Conservation (phyloP, 345 rosid genomes). For the Rhodomyrtus tomentosa region DNA sequence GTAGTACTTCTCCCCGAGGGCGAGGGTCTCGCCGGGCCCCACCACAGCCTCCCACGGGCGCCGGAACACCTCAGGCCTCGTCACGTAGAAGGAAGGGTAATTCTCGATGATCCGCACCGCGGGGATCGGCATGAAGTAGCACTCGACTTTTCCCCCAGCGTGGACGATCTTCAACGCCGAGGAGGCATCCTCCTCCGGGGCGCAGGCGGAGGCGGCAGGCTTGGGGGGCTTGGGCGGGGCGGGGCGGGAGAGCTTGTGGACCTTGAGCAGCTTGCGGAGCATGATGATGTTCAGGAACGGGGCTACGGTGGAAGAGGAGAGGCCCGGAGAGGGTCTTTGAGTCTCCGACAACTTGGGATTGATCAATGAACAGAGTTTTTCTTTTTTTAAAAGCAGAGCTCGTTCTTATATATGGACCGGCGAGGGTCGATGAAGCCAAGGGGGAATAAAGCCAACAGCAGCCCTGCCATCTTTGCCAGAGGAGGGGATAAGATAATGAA, state of each 20-base stretch:
- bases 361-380: background rate
- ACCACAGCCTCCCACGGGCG: constrained; percentile 35
- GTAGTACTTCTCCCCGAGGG: constrained; percentile 21
- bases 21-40: constrained; percentile 24
- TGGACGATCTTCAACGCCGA: constrained; percentile 26
- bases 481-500: background rate
- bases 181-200: background rate
- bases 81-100: constrained; percentile 20
- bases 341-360: background rate
- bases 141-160: constrained; percentile 17
- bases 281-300: background rate
- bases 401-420: background rate
- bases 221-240: background rate
- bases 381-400: too few relatives aligned
- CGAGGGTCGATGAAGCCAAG: background rate
- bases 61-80: constrained; percentile 38
- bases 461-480: background rate
- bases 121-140: constrained; percentile 30
- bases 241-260: background rate
- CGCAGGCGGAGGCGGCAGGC: background rate
- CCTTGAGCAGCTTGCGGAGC: constrained; percentile 9
- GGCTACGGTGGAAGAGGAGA: background rate
- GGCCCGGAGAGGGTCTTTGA: too few relatives aligned
- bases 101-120: constrained; percentile 27
- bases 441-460: background rate